Conservation (phyloP, 768 basidiomycete species). For the Suillus plorans region DNA sequence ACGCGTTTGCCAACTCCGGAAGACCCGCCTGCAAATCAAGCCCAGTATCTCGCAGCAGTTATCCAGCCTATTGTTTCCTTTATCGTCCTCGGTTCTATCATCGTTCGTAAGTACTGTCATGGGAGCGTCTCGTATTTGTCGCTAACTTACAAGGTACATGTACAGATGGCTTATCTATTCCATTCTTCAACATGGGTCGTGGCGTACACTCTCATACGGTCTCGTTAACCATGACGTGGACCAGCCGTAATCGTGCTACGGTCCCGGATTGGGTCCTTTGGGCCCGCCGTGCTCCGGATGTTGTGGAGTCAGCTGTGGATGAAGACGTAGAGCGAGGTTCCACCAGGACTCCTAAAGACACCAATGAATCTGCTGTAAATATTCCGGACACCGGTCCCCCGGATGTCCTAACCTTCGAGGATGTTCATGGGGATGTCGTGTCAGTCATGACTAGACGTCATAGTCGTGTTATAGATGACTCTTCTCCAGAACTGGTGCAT, state of each 20-base stretch:
- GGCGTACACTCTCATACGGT: slow-evolving; percentile 45
- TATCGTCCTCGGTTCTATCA: slow-evolving; percentile 82
- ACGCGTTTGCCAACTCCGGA: slow-evolving; percentile 57
- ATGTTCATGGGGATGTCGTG: neutral
- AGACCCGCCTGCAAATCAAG: slow-evolving; percentile 61
- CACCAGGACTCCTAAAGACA: neutral
- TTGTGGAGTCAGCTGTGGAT: neutral
- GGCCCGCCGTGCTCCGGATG: slow-evolving; percentile 22
- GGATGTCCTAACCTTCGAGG: neutral
- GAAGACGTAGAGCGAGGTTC: slow-evolving; percentile 24
- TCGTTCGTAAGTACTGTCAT: slow-evolving; percentile 60
- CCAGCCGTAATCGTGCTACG: slow-evolving; percentile 28
- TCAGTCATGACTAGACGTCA: neutral
- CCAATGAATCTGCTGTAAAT: neutral
- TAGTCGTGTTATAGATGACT: neutral
- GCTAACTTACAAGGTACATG: neutral
- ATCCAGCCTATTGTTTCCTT: slow-evolving; percentile 88
- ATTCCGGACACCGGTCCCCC: neutral
- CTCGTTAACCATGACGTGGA: slow-evolving; percentile 45
- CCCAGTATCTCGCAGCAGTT: slow-evolving; percentile 68
- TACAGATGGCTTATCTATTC: slow-evolving; percentile 68
- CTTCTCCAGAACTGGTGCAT: slow-evolving; percentile 9
- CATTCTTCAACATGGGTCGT: slow-evolving; percentile 58
- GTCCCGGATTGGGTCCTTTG: slow-evolving; percentile 48
- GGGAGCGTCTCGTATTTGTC: neutral